Conservation (phyloP, 441 rosid genomes). For the Breynia disticha region DNA sequence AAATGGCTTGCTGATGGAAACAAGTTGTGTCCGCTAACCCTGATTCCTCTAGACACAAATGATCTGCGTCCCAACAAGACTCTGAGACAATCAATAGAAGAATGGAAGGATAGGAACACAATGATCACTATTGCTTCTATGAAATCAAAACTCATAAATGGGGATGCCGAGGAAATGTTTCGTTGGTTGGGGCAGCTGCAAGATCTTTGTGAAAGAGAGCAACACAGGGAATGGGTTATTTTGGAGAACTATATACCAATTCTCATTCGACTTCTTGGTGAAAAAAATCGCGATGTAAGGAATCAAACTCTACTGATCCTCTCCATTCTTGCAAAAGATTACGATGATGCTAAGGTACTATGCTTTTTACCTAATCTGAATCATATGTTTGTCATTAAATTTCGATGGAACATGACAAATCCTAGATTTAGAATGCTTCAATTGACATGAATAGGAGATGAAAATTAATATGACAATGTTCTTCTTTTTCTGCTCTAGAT, state of each 20-base stretch:
- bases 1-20: constrained; percentile 59
- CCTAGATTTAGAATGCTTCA: neutral
- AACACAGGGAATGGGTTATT: constrained; percentile 53
- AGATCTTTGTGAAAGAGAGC: constrained; percentile 48
- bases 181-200: constrained; percentile 35
- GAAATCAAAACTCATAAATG: constrained; percentile 38
- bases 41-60: constrained; percentile 35
- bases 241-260: constrained; percentile 45
- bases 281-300: constrained; percentile 35
- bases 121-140: constrained; percentile 52
- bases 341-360: constrained; percentile 55
- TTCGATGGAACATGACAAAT: neutral
- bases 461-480: neutral
- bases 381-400: constrained; percentile 1
- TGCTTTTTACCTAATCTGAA: constrained; percentile 4
- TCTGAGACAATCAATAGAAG: constrained; percentile 55
- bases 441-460: no score
- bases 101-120: constrained; percentile 64
- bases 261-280: constrained; percentile 37
- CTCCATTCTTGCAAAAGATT: constrained; percentile 32
- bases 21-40: constrained; percentile 46
- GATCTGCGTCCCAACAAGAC: constrained; percentile 57
- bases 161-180: constrained; percentile 37
- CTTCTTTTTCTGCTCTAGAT: neutral
- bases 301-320: constrained; percentile 34